phyloP scores from a whole-genome alignment of 78 protist genomes.

The Dictyostelium capitatum region DNA sequence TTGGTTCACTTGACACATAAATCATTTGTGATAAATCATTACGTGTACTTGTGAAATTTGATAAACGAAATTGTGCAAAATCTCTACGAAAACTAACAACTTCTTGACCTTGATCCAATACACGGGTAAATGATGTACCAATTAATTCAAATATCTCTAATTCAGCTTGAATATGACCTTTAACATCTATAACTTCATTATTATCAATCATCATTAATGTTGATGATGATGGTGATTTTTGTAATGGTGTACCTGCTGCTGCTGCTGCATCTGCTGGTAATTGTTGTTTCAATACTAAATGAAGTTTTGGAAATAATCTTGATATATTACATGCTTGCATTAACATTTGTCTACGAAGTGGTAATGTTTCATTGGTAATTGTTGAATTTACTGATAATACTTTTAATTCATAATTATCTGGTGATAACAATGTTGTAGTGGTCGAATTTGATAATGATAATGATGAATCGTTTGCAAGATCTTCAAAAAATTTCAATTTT shows the following conservation, averaged over 20 bases:
- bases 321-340: slow-evolving; percentile 80
- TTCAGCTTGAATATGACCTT: slow-evolving; percentile 59
- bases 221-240: not conserved
- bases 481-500: slow-evolving; percentile 50
- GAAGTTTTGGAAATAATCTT: slow-evolving; percentile 56
- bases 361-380: slow-evolving; percentile 54
- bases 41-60: not conserved
- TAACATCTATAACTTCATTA: slow-evolving; percentile 36
- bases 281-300: not conserved
- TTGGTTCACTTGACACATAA: slow-evolving; percentile 49
- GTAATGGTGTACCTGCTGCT: not conserved
- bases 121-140: slow-evolving; percentile 37
- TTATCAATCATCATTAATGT: not conserved
- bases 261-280: not conserved
- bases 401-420: slow-evolving; percentile 54
- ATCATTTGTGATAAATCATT: slow-evolving; percentile 50
- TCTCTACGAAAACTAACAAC: slow-evolving; percentile 55
- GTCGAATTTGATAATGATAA: not conserved
- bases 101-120: slow-evolving; percentile 45
- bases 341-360: slow-evolving; percentile 50
- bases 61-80: slow-evolving; percentile 58
- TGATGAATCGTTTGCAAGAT: slow-evolving; percentile 19
- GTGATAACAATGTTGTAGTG: not conserved
- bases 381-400: slow-evolving; percentile 44
- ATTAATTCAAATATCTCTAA: slow-evolving; percentile 60